Evolutionary conservation across 1,284 basidiomycete species (phyloP).

Genomic region (Vanrija humicola): DNA sequence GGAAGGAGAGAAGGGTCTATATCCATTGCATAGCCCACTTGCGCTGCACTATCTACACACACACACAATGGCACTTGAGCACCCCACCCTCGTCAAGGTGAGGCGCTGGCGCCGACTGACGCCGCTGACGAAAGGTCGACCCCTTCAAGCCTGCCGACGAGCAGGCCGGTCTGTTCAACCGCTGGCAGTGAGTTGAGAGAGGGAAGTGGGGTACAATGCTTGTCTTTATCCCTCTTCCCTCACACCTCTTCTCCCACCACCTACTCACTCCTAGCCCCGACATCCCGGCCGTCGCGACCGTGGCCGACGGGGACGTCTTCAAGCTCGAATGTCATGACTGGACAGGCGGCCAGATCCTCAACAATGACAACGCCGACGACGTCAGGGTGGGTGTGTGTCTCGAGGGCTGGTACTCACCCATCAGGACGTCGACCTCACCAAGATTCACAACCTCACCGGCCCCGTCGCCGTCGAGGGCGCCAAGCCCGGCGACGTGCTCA

Average conservation of each 20-base stretch:
- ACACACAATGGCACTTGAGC: no score
- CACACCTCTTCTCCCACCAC: no score
- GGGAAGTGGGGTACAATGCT: no score
- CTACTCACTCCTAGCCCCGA: neutral
- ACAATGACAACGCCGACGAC: slow-evolving; percentile 59
- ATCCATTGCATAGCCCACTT: no score
- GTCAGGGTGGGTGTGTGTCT: slow-evolving; percentile 13
- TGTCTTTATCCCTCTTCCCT: no score
- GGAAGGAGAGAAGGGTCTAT: no score
- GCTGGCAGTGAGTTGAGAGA: slow-evolving; percentile 5
- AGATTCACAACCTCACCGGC: slow-evolving; percentile 65
- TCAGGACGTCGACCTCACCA: slow-evolving; percentile 11
- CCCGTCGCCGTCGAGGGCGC: slow-evolving; percentile 70
- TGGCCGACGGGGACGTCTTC: slow-evolving; percentile 56
- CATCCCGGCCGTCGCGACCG: slow-evolving; percentile 14
- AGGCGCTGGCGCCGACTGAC: no score
- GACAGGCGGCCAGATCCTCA: slow-evolving; percentile 63
- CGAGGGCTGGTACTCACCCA: slow-evolving; percentile 46
- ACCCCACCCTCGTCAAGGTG: no score
- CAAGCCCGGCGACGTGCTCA: slow-evolving; percentile 71
- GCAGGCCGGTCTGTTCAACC: slow-evolving; percentile 8
- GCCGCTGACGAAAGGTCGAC: neutral
- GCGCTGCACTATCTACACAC: neutral
- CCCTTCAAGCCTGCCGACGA: slow-evolving; percentile 5
- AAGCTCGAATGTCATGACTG: slow-evolving; percentile 73